Base-by-base conservation (phyloP, 2,329 filamentous ascomycete species). In the Calonectria pseudoturangicola region DNA sequence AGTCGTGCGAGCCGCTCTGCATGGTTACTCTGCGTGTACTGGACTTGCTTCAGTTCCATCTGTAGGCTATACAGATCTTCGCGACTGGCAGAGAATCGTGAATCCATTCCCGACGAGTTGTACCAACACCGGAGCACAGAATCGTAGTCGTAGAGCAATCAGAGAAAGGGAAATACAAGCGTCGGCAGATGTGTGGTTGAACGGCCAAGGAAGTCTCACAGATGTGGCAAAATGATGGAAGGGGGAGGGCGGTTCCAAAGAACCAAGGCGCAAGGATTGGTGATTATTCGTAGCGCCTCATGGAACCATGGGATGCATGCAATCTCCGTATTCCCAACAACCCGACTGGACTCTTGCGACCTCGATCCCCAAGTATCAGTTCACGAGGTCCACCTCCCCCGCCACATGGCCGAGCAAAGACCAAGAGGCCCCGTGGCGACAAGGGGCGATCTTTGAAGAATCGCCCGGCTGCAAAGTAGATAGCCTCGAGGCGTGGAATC, bases 41-140 rank as follows among this genome's bases (percentile, higher is more conserved):
- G 91, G 73, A 93, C 87, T 84, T 93, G 90, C 83, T 92, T 93
- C 81, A 93, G 85, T 85, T 93, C 91, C 90, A 93, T 92, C 84
- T 93, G 91, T 83, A 93, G 87, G 87, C 87, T 89, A 82, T 92
- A 91, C 80, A 93, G 86, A 84, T 93, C 91, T 86, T 93, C 91
- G 81, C 90, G 89, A 79, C 88, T 87, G 77, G 88, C 86, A 58
- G 88, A 81, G 80, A 91, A 91, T 77, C 91, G 89, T 76, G 89
- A 85, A 89, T 93, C 92, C 92, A 93, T 93, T 77, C 89, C 90
- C 84, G 73, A 30, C 41, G 47, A 70, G 13, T 21, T 64, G 25
- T 41, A 50, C 56, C 66, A 66, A 66, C 51, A 50, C 62, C 54
- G 65, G 60, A 47, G 62, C 27, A 15, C 62, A 47, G 36, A 33